phyloP scores from a whole-genome alignment of 306 rosid species.

The Pyrus betulifolia region DNA sequence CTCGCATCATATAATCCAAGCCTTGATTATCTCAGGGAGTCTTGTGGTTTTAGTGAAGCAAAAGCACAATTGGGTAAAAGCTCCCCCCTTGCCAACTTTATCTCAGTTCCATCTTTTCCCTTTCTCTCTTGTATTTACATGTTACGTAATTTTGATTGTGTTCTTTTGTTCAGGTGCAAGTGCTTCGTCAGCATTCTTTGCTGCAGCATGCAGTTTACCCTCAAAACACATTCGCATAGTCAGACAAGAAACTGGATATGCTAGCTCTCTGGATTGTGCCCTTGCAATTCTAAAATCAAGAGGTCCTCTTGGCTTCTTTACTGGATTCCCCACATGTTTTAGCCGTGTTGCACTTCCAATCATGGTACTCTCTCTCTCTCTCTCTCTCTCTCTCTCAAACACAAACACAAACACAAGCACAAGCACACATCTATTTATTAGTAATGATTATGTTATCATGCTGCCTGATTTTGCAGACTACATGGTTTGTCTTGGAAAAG shows the following conservation, averaged over 20 bases:
- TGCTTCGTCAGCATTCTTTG: conserved; percentile 56
- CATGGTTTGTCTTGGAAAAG: neutral
- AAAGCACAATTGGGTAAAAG: conserved; percentile 6
- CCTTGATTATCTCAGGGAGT: neutral
- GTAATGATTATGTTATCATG: neutral
- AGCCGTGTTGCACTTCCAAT: conserved; percentile 54
- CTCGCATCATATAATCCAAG: neutral
- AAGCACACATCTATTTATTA: neutral
- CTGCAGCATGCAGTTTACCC: conserved; percentile 73
- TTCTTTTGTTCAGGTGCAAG: conserved; percentile 43
- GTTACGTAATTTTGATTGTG: no score
- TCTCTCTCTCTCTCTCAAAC: neutral
- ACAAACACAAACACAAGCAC: neutral
- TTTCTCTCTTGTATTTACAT: no score
- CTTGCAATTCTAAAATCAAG: conserved; percentile 47
- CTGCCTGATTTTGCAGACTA: neutral
- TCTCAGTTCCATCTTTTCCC: neutral
- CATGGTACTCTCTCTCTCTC: conserved; percentile 36
- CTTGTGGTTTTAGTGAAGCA: neutral
- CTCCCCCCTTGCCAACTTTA: neutral
- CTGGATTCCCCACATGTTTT: conserved; percentile 60
- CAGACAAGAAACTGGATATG: conserved; percentile 36
- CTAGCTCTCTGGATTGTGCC: conserved; percentile 47
- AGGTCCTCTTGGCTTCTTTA: conserved; percentile 53
- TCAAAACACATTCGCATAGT: conserved; percentile 42